Conservation (phyloP, 495 filamentous ascomycete genomes). For the Aspergillus bertholletiae region DNA sequence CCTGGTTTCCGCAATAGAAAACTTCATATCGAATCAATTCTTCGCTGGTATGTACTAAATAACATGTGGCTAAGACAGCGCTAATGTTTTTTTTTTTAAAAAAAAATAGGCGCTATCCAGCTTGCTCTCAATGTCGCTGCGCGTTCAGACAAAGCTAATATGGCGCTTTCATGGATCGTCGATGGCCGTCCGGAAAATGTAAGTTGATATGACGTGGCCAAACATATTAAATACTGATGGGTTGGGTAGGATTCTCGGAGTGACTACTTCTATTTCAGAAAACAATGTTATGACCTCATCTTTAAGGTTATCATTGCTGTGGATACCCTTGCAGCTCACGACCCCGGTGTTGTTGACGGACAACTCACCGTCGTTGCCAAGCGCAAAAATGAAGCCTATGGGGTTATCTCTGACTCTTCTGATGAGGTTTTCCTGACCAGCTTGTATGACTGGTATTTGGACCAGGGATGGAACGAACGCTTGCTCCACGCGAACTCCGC, state of each 20-base stretch:
- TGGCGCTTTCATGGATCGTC: conserved; percentile 72
- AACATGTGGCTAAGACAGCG: background rate
- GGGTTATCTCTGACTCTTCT: conserved; percentile 74
- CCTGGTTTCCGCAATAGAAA: conserved; percentile 69
- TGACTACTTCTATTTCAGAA: conserved; percentile 63
- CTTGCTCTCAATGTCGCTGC: conserved; percentile 76
- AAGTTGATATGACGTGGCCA: conserved; percentile 10
- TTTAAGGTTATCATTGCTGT: conserved; percentile 72
- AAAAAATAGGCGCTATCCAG: conserved; percentile 73
- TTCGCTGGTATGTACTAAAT: conserved; percentile 56
- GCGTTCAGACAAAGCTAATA: conserved; percentile 78
- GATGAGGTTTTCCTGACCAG: conserved; percentile 93
- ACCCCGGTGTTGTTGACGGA: conserved; percentile 73
- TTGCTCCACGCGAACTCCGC: conserved; percentile 78
- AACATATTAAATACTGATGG: background rate
- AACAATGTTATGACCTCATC: conserved; percentile 77
- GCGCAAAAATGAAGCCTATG: conserved; percentile 81
- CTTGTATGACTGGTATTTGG: conserved; percentile 95
- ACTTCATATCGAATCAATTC: conserved; percentile 77
- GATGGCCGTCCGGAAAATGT: conserved; percentile 57
- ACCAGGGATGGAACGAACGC: conserved; percentile 74
- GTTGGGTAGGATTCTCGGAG: conserved; percentile 60
- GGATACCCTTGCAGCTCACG: conserved; percentile 60
- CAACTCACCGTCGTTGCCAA: conserved; percentile 68
- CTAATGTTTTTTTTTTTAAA: too few relatives aligned